Evolutionary conservation across 2,329 filamentous ascomycete genomes (phyloP).

Genomic region (Monilinia fructicola): DNA sequence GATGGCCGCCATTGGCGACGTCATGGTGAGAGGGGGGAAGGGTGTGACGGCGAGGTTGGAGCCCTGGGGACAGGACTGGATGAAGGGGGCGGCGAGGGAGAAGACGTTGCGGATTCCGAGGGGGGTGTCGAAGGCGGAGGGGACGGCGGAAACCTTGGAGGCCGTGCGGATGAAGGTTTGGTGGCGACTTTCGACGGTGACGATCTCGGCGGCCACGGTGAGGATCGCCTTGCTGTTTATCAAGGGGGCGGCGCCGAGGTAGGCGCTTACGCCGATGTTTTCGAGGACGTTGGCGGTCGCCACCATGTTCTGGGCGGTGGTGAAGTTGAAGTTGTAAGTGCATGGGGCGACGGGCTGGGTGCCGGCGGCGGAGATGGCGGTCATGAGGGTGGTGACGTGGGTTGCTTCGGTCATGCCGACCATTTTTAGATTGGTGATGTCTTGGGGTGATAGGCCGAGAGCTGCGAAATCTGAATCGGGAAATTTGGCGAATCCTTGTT

Average conservation of each 20-base stretch:
- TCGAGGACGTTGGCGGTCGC: constrained; percentile 69
- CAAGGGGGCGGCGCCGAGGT: constrained; percentile 68
- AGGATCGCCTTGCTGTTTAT: constrained; percentile 61
- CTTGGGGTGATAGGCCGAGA: constrained; percentile 54
- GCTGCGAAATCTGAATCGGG: constrained; percentile 62
- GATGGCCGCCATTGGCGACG: constrained; percentile 44
- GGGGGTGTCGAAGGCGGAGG: constrained; percentile 68
- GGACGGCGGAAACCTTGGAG: constrained; percentile 57
- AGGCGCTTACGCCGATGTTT: constrained; percentile 70
- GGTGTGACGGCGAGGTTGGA: constrained; percentile 62
- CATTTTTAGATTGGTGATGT: constrained; percentile 59
- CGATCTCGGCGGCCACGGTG: constrained; percentile 65
- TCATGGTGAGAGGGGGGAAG: constrained; percentile 59
- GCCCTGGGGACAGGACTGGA: constrained; percentile 65
- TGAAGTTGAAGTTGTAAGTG: constrained; percentile 70
- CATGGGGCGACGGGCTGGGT: constrained; percentile 66
- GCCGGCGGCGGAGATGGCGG: constrained; percentile 60
- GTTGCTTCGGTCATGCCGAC: constrained; percentile 63
- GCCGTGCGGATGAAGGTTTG: constrained; percentile 69
- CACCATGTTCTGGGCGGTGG: constrained; percentile 65
- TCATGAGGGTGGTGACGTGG: constrained; percentile 60
- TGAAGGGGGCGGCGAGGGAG: constrained; percentile 72
- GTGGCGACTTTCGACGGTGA: constrained; percentile 72
- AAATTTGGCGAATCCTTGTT: constrained; percentile 68
- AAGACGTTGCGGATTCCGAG: constrained; percentile 69